Evolutionary conservation across 495 filamentous ascomycete species (phyloP), one percentile per base, ranked within the genome.

Genomic region (Cenococcum geophilum): DNA sequence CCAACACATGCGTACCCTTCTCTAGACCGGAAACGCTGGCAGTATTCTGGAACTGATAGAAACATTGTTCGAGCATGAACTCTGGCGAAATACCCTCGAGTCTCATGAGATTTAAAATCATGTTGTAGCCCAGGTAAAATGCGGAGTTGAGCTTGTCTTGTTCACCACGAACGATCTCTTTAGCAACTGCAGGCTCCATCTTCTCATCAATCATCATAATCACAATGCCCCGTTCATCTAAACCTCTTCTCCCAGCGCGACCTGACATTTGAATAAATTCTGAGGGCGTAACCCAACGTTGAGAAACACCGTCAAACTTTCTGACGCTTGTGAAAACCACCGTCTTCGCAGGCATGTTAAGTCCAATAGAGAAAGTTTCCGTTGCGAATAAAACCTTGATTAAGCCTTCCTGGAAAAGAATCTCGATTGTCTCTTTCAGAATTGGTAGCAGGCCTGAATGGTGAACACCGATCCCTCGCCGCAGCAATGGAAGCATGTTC

Each of bases 231-330:
- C 93, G 88, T 53, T 97, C 93, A 76, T 98, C 93, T 57, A 98
- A 87, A 76, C 93, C 93, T 82, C 93, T 83, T 79, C 93, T 87
- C 66, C 93, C 93, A 21, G 93, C 93, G 72, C 93, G 86, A 60
- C 93, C 93, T 25, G 93, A 95, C 93, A 98, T 98, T 70, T 98
- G 93, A 59, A 97, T 87, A 73, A 97, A 98, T 67, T 98, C 93
- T 20, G 92, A 97, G 1, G 93, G 89, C 0, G 90, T 95, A 27
- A 98, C 80, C 79, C 91, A 95, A 62, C 93, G 82, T 55, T 82
- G 80, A 37, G 80, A 78, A n/a, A 82, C 81, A 27, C 93, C 93
- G 72, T 98, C 93, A 64, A 88, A 98, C 71, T 98, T 98, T 5
- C 87, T 86, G 20, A 98, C 91, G 69, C 86, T 91, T 0, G 95